phyloP scores from a whole-genome alignment of 2,329 filamentous ascomycete genomes.

The Cytospora chrysosperma region DNA sequence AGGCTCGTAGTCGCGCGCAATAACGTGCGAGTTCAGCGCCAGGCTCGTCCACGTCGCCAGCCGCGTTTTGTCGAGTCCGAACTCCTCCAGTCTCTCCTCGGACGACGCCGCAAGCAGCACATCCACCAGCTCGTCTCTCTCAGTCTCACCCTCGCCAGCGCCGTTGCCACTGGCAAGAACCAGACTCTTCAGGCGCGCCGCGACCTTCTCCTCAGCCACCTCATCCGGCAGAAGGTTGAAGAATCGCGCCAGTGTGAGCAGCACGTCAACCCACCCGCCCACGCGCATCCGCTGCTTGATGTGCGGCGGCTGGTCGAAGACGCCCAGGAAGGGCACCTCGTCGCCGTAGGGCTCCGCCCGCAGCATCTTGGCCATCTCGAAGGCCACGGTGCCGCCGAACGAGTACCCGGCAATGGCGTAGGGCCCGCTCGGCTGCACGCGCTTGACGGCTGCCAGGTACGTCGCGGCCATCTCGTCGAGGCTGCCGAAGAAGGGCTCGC shows the following conservation, averaged over 20 bases:
- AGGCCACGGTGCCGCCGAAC: slow-evolving; percentile 49
- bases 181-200: slow-evolving; percentile 1
- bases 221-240: slow-evolving; percentile 6
- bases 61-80: slow-evolving; percentile 31
- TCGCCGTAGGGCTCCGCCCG: slow-evolving; percentile 34
- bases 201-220: slow-evolving; percentile 1
- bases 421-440: slow-evolving; percentile 46
- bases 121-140: no score
- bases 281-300: slow-evolving; percentile 31
- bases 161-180: no score
- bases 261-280: neutral
- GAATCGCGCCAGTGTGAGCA: neutral
- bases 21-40: slow-evolving; percentile 37
- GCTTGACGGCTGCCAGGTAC: slow-evolving; percentile 42
- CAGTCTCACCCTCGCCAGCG: no score
- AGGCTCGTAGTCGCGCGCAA: slow-evolving; percentile 44
- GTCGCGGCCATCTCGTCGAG: slow-evolving; percentile 41
- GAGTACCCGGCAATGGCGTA: slow-evolving; percentile 54
- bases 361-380: slow-evolving; percentile 49
- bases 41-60: slow-evolving; percentile 38
- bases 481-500: slow-evolving; percentile 37
- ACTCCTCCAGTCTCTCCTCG: slow-evolving; percentile 28
- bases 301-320: slow-evolving; percentile 48
- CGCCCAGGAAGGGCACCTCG: slow-evolving; percentile 43
- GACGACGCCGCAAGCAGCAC: neutral